Base-by-base conservation (phyloP, 2,329 filamentous ascomycete genomes). In the Endothia cerciana region DNA sequence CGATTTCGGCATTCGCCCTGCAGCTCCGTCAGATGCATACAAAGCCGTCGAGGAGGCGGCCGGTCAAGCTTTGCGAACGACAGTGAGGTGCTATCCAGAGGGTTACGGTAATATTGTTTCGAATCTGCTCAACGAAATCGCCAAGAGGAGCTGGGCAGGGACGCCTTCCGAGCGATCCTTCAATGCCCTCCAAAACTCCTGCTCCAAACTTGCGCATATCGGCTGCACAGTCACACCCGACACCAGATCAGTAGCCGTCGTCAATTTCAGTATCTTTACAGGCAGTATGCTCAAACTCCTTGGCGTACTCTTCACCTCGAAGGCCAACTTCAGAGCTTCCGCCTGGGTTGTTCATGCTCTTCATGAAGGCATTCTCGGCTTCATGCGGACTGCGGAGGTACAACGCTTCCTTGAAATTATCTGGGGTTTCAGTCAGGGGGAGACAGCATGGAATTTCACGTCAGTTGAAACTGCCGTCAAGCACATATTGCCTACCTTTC, bases 171-270 rank as follows among this genome's bases (percentile, higher is more conserved):
- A 68, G 38, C 47, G 65, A 7, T 69, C 71, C 15, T 71, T 80
- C 10, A 71, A 72, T n/a, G 73, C 76, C 36, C 74, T 84, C 2
- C 75, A 62, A 28, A 55, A 45, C 17, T 60, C 65, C 7, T 68
- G 66, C 45, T 55, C 78, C 11, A 77, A 82, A 1, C 69, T 87
- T 2, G 81, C 81, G 3, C 83, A 80, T 63, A 76, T 87, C 58
- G 82, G 82, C 36, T 85, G 82, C 71, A 84, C 82, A 1, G 74
- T 78, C 49, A 66, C 79, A 0, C 76, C 78, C 1, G 61, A 63
- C 25, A 33, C 33, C 1, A 40, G 40, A 22, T 59, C 61, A 25
- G 30, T 28, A 28, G 61, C 53, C 7, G 69, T 82, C n/a, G 65
- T 72, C 17, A 78, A 83, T 66, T 82, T 82, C 63, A 65, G 82